Conservation (phyloP, 1,284 basidiomycete genomes). For the Coniophora puteana region DNA sequence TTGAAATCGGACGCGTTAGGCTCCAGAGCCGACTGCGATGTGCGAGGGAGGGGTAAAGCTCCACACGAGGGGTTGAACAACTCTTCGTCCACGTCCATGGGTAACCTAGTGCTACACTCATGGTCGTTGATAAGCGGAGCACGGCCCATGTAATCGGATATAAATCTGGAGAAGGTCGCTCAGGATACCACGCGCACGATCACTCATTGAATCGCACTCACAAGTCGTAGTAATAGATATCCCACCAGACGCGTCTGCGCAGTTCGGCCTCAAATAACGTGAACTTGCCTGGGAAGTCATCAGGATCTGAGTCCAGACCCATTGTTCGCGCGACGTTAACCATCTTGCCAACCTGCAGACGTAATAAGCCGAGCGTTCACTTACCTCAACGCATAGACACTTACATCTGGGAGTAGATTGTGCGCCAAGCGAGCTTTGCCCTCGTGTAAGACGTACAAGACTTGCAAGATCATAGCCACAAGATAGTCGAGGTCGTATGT, state of each 20-base stretch:
- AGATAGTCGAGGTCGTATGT: slow-evolving; percentile 49
- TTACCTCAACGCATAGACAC: slow-evolving; percentile 21
- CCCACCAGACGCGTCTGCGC: slow-evolving; percentile 69
- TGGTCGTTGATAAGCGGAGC: slow-evolving; percentile 54
- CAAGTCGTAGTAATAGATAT: slow-evolving; percentile 69
- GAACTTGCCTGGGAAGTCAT: slow-evolving; percentile 41
- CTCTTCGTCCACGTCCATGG: slow-evolving; percentile 48
- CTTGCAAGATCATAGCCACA: slow-evolving; percentile 48
- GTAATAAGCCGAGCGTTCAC: slow-evolving; percentile 9
- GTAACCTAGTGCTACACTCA: slow-evolving; percentile 27
- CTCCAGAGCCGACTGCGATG: slow-evolving; percentile 23
- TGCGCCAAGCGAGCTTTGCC: slow-evolving; percentile 41
- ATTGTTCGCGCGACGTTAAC: slow-evolving; percentile 61
- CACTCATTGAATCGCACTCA: slow-evolving; percentile 33
- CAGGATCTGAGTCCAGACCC: slow-evolving; percentile 59
- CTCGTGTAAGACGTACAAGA: slow-evolving; percentile 49
- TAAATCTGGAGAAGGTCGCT: slow-evolving; percentile 42
- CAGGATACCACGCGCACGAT: slow-evolving; percentile 9
- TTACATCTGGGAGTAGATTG: slow-evolving; percentile 25
- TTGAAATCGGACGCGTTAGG: slow-evolving; percentile 29
- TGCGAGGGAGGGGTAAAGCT: slow-evolving; percentile 35
- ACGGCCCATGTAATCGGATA: slow-evolving; percentile 62
- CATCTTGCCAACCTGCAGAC: slow-evolving; percentile 59
- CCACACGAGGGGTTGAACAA: slow-evolving; percentile 43
- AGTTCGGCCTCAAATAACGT: slow-evolving; percentile 55